phyloP scores from a whole-genome alignment of 192 early-diverging fungal genomes.

The Geranomyces variabilis region DNA sequence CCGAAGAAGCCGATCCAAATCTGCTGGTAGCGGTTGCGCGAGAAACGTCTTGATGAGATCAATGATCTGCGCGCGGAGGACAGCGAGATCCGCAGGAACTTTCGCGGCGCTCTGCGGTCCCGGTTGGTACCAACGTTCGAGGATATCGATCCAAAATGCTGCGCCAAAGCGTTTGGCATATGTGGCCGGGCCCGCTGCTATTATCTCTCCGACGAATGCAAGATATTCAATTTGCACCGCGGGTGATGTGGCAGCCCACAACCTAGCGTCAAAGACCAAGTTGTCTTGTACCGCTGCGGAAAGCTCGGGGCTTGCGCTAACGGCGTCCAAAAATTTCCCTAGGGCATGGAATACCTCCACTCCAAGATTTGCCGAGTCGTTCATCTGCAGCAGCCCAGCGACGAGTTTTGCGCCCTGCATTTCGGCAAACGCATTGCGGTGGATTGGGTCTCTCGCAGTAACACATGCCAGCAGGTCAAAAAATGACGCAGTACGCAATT shows the following conservation, averaged over 20 bases:
- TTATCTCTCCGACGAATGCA: constrained; percentile 22
- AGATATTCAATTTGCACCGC: constrained; percentile 45
- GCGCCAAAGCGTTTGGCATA: constrained; percentile 36
- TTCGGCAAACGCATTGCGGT: constrained; percentile 37
- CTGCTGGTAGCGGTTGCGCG: background rate
- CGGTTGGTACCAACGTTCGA: constrained; percentile 42
- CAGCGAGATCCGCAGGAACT: background rate
- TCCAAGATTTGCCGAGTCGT: constrained; percentile 31
- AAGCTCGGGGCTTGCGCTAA: background rate
- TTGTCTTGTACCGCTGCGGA: constrained; percentile 19
- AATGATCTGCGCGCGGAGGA: constrained; percentile 3
- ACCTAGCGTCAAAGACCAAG: constrained; percentile 40
- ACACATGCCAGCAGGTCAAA: constrained; percentile 41
- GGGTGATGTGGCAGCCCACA: constrained; percentile 39
- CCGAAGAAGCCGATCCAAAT: constrained; percentile 6
- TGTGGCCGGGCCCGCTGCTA: constrained; percentile 20
- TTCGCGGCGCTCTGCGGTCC: background rate
- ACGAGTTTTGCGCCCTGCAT: constrained; percentile 46
- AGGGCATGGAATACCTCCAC: constrained; percentile 43
- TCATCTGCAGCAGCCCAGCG: constrained; percentile 39
- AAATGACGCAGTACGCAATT: constrained; percentile 27
- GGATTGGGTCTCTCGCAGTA: constrained; percentile 25
- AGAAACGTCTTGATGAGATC: constrained; percentile 17
- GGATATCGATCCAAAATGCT: constrained; percentile 40
- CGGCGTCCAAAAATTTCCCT: constrained; percentile 29